Conservation (phyloP, 139 green algal species). For the Coccomyxa sp. region DNA sequence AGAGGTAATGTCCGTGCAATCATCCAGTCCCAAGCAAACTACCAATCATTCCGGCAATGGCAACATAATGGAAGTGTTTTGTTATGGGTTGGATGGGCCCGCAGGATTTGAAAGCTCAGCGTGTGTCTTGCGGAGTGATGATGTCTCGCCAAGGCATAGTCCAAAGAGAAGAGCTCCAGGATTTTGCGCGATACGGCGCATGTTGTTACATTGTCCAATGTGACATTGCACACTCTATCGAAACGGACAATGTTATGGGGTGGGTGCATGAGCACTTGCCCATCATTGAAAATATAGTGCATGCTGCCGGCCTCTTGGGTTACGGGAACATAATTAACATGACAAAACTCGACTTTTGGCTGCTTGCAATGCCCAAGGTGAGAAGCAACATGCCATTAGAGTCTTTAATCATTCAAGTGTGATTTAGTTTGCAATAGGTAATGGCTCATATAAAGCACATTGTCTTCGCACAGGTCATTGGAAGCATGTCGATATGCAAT, state of each 20-base stretch:
- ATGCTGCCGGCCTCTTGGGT: conserved; percentile 28
- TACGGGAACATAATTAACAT: background rate
- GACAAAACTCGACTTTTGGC: background rate
- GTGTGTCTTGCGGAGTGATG: conserved; percentile 13
- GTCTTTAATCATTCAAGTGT: too few species aligned
- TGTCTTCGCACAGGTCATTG: too few species aligned
- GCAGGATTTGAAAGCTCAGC: too few species aligned
- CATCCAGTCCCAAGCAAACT: too few species aligned
- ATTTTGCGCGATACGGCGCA: background rate
- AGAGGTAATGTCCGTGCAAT: too few species aligned
- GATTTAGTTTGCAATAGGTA: background rate
- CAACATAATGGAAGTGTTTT: too few species aligned
- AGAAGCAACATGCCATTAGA: too few species aligned
- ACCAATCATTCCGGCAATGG: too few species aligned
- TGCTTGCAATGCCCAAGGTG: too few species aligned
- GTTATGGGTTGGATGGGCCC: too few species aligned
- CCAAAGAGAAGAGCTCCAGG: background rate
- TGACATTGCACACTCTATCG: background rate
- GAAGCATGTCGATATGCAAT: too few species aligned
- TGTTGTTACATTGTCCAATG: conserved; percentile 13
- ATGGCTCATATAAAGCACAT: background rate
- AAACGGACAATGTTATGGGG: background rate
- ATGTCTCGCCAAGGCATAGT: conserved; percentile 7
- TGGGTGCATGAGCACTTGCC: conserved; percentile 32
- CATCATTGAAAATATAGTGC: conserved; percentile 10